Evolutionary conservation across 805 yeast species (phyloP).

Genomic region (Ogataea wickerhamii): DNA sequence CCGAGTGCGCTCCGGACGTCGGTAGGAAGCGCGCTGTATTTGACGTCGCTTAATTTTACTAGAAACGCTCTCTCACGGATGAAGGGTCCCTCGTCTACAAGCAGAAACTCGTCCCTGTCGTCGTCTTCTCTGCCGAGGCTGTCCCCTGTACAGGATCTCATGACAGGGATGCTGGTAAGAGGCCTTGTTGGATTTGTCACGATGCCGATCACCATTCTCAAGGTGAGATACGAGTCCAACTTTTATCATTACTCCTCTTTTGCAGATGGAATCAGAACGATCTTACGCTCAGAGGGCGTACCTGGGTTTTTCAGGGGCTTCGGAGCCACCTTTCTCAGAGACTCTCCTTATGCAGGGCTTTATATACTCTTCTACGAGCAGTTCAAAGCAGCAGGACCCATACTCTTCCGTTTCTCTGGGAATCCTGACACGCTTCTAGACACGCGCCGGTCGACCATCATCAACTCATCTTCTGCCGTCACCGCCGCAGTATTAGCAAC

Average conservation of each 20-base stretch:
- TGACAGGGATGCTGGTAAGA: conserved; percentile 75
- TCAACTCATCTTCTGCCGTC: conserved; percentile 76
- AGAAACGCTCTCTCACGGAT: conserved; percentile 48
- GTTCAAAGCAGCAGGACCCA: conserved; percentile 56
- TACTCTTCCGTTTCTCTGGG: conserved; percentile 24
- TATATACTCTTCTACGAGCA: conserved; percentile 84
- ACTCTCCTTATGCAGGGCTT: conserved; percentile 95
- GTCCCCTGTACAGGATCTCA: conserved; percentile 61
- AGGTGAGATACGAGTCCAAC: conserved; percentile 85
- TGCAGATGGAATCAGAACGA: conserved; percentile 53
- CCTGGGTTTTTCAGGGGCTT: conserved; percentile 83
- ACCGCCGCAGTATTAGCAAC: conserved; percentile 78
- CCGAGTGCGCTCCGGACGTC: conserved; percentile 91
- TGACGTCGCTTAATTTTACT: conserved; percentile 63
- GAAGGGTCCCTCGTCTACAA: conserved; percentile 7
- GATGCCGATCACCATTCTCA: conserved; percentile 92
- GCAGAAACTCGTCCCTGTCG: conserved; percentile 6
- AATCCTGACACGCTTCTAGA: conserved; percentile 9
- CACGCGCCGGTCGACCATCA: conserved; percentile 38
- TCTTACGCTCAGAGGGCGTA: conserved; percentile 49
- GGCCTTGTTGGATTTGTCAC: conserved; percentile 80
- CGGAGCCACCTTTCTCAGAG: conserved; percentile 81
- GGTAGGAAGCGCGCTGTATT: conserved; percentile 82
- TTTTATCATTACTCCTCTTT: conserved; percentile 67
- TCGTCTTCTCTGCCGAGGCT: conserved; percentile 64